Percentiles rank a stretch among this genome's conserved stretches.
These are phyloP conservation scores for Trichosporon ovoides DNA, from an alignment of 1,284 basidiomycete species.

Conservation along the genomic window DNA sequence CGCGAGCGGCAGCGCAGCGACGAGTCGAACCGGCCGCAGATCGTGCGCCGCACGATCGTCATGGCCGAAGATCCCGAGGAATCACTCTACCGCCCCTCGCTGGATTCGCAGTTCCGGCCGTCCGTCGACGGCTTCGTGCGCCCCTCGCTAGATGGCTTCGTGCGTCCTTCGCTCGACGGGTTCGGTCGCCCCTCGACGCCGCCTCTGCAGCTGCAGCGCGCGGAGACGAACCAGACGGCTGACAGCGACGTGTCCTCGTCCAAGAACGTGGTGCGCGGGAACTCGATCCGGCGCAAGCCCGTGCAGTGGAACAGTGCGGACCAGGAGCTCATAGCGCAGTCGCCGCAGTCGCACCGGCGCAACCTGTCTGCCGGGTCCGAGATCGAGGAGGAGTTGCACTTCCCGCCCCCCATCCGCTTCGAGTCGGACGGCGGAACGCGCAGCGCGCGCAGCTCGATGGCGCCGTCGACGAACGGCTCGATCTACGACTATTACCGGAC, in stretches of 20 bases:
- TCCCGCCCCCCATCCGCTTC: constrained; percentile 8
- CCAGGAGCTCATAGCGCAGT: constrained; percentile 27
- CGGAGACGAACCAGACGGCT: neutral
- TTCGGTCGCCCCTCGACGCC: neutral
- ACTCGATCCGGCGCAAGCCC: constrained; percentile 39
- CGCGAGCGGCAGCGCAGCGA: neutral
- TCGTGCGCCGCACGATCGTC: constrained; percentile 37
- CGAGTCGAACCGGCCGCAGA: neutral
- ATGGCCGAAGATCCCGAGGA: constrained; percentile 19
- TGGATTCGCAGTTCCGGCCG: constrained; percentile 8
- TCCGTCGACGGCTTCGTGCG: neutral
- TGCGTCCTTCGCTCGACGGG: neutral
- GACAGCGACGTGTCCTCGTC: neutral
- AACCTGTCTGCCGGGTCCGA: constrained; percentile 6
- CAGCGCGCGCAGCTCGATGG: neutral
- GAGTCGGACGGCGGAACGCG: constrained; percentile 2
- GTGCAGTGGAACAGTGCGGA: constrained; percentile 37
- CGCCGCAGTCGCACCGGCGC: constrained; percentile 17
- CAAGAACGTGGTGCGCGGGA: constrained; percentile 9
- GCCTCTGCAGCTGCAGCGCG: neutral
- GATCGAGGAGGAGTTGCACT: neutral
- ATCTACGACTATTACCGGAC: constrained; percentile 6
- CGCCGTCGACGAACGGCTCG: constrained; percentile 6
- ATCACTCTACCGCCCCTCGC: no score
- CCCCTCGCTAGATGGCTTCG: neutral